Evolutionary conservation across 345 rosid genomes (phyloP).

Genomic region (Schrenkiella parvula): DNA sequence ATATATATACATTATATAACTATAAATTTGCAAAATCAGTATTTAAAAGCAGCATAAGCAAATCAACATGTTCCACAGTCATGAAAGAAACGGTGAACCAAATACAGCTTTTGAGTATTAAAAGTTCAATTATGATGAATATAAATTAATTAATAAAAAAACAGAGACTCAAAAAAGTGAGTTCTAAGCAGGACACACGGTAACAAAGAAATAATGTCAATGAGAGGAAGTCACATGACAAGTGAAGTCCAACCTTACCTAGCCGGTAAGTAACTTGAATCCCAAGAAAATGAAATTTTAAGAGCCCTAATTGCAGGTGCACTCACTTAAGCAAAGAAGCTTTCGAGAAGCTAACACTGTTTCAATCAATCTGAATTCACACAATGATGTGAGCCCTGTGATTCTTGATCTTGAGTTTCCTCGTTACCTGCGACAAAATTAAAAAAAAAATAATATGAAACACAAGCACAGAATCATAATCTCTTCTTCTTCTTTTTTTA

Average conservation of each 20-base stretch:
- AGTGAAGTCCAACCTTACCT: not conserved
- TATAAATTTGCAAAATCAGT: not conserved
- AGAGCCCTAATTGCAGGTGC: not conserved
- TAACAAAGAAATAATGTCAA: not conserved
- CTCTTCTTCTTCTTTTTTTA: not conserved
- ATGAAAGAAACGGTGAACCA: not conserved
- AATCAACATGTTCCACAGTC: not conserved
- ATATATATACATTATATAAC: not conserved
- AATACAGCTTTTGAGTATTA: not conserved
- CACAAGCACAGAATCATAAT: not conserved
- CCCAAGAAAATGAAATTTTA: not conserved
- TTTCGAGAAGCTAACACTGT: not conserved
- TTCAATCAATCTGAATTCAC: not conserved
- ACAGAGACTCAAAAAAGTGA: not conserved
- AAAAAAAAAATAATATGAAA: not conserved
- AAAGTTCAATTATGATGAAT: not conserved
- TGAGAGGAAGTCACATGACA: not conserved
- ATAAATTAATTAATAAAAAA: not conserved
- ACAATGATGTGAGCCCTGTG: not conserved
- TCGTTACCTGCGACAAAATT: not conserved
- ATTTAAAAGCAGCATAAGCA: not conserved
- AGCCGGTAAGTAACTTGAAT: not conserved
- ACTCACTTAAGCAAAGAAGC: not conserved
- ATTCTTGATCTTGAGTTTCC: not conserved
- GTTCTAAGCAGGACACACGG: not conserved